Evolutionary conservation across 2,329 filamentous ascomycete genomes (phyloP).

Genomic region (Hypoxylon sp.): DNA sequence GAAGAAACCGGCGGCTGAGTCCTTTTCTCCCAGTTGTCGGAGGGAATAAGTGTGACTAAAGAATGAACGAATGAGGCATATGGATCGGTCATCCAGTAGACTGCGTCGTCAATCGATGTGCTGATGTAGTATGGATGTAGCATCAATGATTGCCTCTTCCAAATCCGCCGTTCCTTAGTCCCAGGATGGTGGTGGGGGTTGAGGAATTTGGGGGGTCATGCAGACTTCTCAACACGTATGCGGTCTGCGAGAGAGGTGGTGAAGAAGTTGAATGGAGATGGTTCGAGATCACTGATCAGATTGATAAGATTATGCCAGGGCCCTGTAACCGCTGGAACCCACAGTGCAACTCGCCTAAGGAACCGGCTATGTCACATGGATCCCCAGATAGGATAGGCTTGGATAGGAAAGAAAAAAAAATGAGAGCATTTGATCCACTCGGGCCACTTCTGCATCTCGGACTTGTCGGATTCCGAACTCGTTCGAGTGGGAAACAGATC

Average conservation of each 20-base stretch:
- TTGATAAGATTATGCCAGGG: conserved; percentile 55
- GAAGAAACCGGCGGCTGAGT: conserved; percentile 3
- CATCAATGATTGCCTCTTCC: conserved; percentile 27
- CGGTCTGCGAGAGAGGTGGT: conserved; percentile 21
- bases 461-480: conserved; percentile 44
- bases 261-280: conserved; percentile 40
- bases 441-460: conserved; percentile 40
- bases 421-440: conserved; percentile 19
- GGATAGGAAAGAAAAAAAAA: conserved; percentile 24
- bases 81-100: conserved; percentile 11
- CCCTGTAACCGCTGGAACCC: conserved; percentile 41
- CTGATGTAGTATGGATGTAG: conserved; percentile 15
- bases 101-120: conserved; percentile 19
- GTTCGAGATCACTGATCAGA: conserved; percentile 54
- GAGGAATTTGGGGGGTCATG: conserved; percentile 26
- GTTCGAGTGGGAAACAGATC: conserved; percentile 26
- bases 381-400: conserved; percentile 29
- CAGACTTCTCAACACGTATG: conserved; percentile 8
- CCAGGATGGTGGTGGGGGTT: conserved; percentile 28
- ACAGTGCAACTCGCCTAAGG: conserved; percentile 26
- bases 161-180: conserved; percentile 18
- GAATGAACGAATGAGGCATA: conserved; percentile 30
- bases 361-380: conserved; percentile 32
- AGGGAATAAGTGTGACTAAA: conserved; percentile 33
- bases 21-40: conserved; percentile 10